A percentile compares a stretch with the other conserved stretches of the same genome.
These are phyloP conservation scores for Dendrobium chrysotoxum DNA, from an alignment of 106 monocot species.

Conservation along the genomic window DNA sequence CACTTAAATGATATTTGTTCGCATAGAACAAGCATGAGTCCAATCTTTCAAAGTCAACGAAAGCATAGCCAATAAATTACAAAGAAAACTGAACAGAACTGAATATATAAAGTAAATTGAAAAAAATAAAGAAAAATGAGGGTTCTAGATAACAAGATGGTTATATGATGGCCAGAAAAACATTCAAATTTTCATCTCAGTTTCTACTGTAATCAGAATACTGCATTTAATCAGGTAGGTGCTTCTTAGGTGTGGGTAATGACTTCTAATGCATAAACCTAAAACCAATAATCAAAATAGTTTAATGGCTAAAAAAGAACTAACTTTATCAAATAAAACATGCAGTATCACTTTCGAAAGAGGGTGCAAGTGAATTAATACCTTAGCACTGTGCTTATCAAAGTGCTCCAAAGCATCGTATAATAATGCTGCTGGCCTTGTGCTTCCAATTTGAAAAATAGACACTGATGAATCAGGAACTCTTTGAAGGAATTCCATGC, in stretches of 20 bases:
- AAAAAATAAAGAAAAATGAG: not conserved
- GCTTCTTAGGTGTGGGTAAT: not conserved
- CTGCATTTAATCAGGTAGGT: not conserved
- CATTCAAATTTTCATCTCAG: not conserved
- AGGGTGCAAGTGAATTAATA: constrained; percentile 16
- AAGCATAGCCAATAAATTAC: not conserved
- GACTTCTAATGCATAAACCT: not conserved
- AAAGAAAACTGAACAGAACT: not conserved
- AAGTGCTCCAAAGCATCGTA: constrained; percentile 99
- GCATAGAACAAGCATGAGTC: not conserved
- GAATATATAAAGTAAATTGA: not conserved
- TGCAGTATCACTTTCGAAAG: not conserved
- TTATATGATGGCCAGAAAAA: not conserved
- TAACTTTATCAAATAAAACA: not conserved
- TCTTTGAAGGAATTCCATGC: constrained; percentile 89
- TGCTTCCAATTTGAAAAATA: constrained; percentile 95
- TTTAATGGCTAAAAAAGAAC: not conserved
- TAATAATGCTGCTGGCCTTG: constrained; percentile 72
- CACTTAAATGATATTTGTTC: not conserved
- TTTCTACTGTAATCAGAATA: not conserved
- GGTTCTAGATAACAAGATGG: not conserved
- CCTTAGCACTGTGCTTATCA: constrained; percentile 88
- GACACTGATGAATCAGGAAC: constrained; percentile 96
- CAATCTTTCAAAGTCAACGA: not conserved
- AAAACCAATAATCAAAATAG: not conserved